Evolutionary conservation across 305 asterid genomes (phyloP).

Genomic region (Fraxinus platypoda): DNA sequence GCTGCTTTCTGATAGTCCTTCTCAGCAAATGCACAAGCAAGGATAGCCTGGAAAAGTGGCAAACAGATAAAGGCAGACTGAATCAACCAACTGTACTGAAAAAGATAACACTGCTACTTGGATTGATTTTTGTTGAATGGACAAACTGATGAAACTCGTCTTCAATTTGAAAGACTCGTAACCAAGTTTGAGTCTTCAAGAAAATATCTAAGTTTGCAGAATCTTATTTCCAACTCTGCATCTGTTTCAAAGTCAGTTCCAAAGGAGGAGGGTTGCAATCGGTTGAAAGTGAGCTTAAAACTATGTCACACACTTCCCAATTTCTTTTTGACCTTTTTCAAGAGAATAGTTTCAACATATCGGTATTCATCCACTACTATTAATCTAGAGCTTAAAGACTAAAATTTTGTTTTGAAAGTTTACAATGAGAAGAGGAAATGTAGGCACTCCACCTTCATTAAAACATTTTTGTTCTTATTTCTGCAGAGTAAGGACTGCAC

Average conservation of each 20-base stretch:
- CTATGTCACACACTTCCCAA: neutral
- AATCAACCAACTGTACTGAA: neutral
- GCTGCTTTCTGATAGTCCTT: constrained; percentile 78
- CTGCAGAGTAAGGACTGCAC: neutral
- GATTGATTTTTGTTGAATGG: neutral
- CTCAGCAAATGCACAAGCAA: constrained; percentile 92
- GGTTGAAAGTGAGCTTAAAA: neutral
- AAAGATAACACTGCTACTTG: neutral
- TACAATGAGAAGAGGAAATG: neutral
- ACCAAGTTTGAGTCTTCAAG: neutral
- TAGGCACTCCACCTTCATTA: neutral
- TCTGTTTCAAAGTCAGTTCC: neutral
- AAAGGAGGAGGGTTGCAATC: neutral
- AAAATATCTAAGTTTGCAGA: neutral
- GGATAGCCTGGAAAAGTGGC: constrained; percentile 57
- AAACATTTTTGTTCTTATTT: neutral
- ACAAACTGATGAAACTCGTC: neutral
- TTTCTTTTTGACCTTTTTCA: neutral
- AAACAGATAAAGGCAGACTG: neutral
- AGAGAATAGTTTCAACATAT: neutral
- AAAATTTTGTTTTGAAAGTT: neutral
- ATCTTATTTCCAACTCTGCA: neutral
- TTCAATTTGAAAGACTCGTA: neutral
- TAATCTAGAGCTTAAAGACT: neutral
- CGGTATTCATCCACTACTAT: neutral